Percentiles rank a stretch among this genome's conserved stretches.
Evolutionary conservation across 1,139 yeast genomes (phyloP).

Genomic region (Magnusiomyces suaveolens): DNA sequence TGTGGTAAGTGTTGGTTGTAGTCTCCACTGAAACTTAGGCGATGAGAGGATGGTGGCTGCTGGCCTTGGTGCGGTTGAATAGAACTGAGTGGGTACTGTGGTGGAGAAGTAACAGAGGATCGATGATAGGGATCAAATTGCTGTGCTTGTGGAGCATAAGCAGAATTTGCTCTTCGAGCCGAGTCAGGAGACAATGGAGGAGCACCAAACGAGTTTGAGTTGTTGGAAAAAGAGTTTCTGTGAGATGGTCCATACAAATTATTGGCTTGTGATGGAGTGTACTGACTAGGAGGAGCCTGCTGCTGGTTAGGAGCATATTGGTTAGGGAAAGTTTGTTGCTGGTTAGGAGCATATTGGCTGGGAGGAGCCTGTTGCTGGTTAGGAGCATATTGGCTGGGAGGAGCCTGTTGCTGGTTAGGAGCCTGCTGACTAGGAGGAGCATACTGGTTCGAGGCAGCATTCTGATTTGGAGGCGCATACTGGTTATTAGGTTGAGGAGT

Average conservation of each 20-base stretch:
- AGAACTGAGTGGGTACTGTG: background rate
- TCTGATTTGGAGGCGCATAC: constrained; percentile 6
- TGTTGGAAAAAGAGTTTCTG: background rate
- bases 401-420: background rate
- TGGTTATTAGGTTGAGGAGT: background rate
- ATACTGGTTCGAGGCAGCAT: constrained; percentile 7
- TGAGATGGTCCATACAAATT: background rate
- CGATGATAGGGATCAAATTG: constrained; percentile 1
- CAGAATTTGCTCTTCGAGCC: background rate
- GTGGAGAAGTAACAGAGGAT: background rate
- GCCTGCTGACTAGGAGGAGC: constrained; percentile 1
- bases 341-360: background rate
- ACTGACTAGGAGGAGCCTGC: background rate
- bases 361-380: background rate
- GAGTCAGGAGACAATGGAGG: constrained; percentile 5
- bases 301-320: background rate
- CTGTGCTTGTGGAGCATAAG: background rate
- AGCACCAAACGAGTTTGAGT: background rate
- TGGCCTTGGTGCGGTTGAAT: background rate
- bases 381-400: background rate
- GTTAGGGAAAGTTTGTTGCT: background rate
- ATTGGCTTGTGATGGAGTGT: background rate
- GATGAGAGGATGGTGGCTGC: background rate
- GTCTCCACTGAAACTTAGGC: background rate
- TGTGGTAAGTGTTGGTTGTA: background rate